Evolutionary conservation across 2,329 filamentous ascomycete species (phyloP), one percentile per base, ranked within the genome.

Genomic region (Venturia oleaginea): DNA sequence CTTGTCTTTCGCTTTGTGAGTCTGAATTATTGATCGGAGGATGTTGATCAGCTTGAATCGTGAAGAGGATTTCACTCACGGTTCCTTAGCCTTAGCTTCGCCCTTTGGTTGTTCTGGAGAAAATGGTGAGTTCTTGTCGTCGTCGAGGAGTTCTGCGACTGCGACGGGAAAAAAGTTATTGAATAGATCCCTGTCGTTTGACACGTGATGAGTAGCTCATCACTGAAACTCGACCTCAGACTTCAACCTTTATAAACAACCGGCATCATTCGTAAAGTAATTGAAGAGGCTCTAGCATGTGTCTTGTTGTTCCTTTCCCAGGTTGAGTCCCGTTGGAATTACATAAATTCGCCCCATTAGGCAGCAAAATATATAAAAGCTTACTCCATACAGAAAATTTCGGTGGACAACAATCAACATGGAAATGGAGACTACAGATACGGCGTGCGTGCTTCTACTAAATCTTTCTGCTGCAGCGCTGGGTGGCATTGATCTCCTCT

Each of bases 401-500:
- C 30, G 19, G 24, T 30, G 17, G 19, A 19, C 15, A 5, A 37
- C 13, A 22, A 22, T 27, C 11, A 54, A 27, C 48, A 57, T 57
- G 46, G 46, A 40, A 10, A 64, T 64, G 63, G 63, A 64, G 15
- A 51, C 63, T 15, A 59, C 64, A 38, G 59, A 55, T 32, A 43
- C 64, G 13, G 15, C 64, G 11, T 54, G 64, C 55, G 64, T 74
- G 34, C 73, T 81, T 5, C 70, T 81, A 2, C 73, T 82, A n/a
- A 74, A 78, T 64, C 73, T 79, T 11, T 74, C 77, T 8, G 73
- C 75, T 38, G 72, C 76, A 59, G 78, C 81, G 1, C 74, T 82
- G 17, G 81, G 82, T 68, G 85, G 81, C 66, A 81, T 84, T 70
- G 74, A 83, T 71, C 68, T 83, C 60, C 78, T 87, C 61, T 84